phyloP scores from a whole-genome alignment of 1,139 yeast species.

The Candida mesenterica region DNA sequence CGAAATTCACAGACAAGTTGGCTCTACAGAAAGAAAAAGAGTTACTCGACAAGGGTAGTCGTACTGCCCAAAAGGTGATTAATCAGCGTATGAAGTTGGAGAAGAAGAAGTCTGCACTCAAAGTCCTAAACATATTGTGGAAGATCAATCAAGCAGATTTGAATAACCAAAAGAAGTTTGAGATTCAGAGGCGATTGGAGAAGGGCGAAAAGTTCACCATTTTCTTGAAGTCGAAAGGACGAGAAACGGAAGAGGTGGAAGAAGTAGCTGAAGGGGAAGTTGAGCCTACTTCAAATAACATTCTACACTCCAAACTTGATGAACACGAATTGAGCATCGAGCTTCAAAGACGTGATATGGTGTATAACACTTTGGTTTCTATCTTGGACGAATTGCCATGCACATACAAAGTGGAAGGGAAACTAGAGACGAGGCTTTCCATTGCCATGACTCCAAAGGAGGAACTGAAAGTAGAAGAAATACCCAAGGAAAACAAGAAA shows the following conservation, averaged over 20 bases:
- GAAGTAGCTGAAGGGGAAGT: constrained; percentile 5
- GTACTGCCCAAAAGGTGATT: constrained; percentile 29
- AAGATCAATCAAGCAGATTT: constrained; percentile 41
- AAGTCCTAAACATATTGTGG: constrained; percentile 37
- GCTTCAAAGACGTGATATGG: constrained; percentile 30
- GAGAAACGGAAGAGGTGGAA: constrained; percentile 12
- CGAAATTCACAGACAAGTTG: constrained; percentile 29
- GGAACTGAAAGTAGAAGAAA: constrained; percentile 7
- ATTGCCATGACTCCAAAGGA: constrained; percentile 15
- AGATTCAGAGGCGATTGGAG: constrained; percentile 30
- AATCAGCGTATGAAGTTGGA: constrained; percentile 31
- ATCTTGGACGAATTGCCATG: constrained; percentile 33
- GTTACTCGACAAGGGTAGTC: constrained; percentile 35
- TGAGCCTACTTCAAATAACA: constrained; percentile 6
- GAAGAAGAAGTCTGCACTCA: constrained; percentile 39
- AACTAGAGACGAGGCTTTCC: constrained; percentile 20
- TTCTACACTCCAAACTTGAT: constrained; percentile 11
- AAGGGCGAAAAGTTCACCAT: constrained; percentile 37
- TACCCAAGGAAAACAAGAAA: constrained; percentile 8
- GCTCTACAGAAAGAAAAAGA: constrained; percentile 34
- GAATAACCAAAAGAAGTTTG: constrained; percentile 36
- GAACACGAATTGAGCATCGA: constrained; percentile 28
- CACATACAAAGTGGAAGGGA: constrained; percentile 31
- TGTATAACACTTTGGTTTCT: constrained; percentile 23
- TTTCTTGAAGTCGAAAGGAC: constrained; percentile 20